Evolutionary conservation across 2,329 filamentous ascomycete species (phyloP), one percentile per base, ranked within the genome.

Genomic region (Colletotrichum somersetense): DNA sequence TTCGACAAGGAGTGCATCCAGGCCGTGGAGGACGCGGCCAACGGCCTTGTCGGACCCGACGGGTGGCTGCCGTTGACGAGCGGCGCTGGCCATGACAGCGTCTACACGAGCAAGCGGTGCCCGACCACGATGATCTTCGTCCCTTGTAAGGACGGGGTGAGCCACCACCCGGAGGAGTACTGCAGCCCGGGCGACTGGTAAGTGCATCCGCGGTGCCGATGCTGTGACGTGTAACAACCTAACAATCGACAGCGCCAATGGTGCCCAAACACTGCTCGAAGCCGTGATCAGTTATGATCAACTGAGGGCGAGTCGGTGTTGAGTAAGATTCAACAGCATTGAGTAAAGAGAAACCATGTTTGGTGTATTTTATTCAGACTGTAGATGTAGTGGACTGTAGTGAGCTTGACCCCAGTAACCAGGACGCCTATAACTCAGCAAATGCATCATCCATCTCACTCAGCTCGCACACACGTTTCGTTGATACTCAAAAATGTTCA

Each of bases 51-150:
- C 1, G 86, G 87, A 55, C 77, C 84, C 26, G 80, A 83, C 2
- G 73, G 81, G 1, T 67, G 73, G 62, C 75, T 81, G 6, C 79
- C 80, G 16, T 80, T 85, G 76, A 80, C 78, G n/a, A 84, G 82
- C 62, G 83, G 83, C 7, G 82, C 82, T 0, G 84, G 84, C 1
- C 84, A 83, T 48, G 84, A 83, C 75, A 90, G 87, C 75, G 89
- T 91, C 7, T 89, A 90, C 73, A 86, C 89, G 7, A 89, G 86
- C 56, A 85, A 86, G 74, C 82, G 83, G 48, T 89, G 87, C 56
- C 90, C 90, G 20, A 91, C 89, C 2, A 87, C 88, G 55, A 92
- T 92, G 90, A 89, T 92, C 38, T 92, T 92, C 75, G 87, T 91
- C 23, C 89, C 89, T 5, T 91, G 89, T 74, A 86, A 84, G 77